Evolutionary conservation across 2,329 filamentous ascomycete species (phyloP), one percentile per base, ranked within the genome.

Genomic region (Aspergillus ustus): DNA sequence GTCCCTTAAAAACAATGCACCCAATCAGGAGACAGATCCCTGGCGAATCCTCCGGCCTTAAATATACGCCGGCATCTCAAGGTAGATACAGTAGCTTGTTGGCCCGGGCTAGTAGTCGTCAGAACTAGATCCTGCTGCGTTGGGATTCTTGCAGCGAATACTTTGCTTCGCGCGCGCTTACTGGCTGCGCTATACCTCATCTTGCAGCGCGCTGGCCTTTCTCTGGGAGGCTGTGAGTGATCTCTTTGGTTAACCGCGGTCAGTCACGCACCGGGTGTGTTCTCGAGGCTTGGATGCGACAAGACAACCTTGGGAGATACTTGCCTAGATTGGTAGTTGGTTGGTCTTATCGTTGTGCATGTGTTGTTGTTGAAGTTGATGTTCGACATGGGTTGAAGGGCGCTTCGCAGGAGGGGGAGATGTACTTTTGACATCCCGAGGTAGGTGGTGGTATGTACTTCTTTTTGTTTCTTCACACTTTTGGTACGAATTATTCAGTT

Each of bases 1-100:
- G 13, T 11, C 44, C 56, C 53, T 49, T 37, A 19, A 53, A 52
- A 43, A 60, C 59, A 61, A 52, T 62, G 65, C 65, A 43, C 34
- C 66, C 66, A 68, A 68, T 69, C 67, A 63, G 9, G 25, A n/a
- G 19, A 6, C 22, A 7, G 43, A 25, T 25, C 53, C 40, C 22
- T 48, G 46, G 34, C 49, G 43, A 60, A 25, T 40, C 19, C 28
- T 49, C 49, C 40, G n/a, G 19, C 48, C 50, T 48, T n/a, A 22
- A 58, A 15, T 45, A 52, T 34, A 58, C 55, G 55, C 55, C 48
- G 45, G 31, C 25, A 25, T 5, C 25, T 25, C 25, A 25, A 25
- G 4, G 25, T 25, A 25, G 25, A 25, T 25, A 25, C 25, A 25
- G 25, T 25, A 25, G 43, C 31, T 28, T 17, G n/a, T n/a, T 17